Base-by-base conservation (phyloP, 169 alveolate species). In the Plasmodium coatneyi region DNA sequence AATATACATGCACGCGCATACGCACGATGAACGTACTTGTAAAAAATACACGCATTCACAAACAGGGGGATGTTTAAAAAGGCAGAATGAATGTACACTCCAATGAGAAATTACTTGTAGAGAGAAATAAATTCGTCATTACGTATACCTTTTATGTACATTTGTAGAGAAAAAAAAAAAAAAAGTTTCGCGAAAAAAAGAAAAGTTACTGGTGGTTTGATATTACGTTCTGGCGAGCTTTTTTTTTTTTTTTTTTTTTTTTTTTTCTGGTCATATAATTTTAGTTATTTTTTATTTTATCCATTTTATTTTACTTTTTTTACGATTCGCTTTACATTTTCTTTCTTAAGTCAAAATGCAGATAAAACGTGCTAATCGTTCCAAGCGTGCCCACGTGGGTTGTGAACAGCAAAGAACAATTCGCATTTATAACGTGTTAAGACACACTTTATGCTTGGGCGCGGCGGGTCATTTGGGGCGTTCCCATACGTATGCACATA, bases 401-500 rank as follows among this genome's bases (percentile, higher is more conserved):
- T 66, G 36, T n/a, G 6, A 66, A 25, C 28, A 83, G 72, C 14
- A 79, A 83, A 79, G 70, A 79, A 28, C 28, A 82, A 28, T 82
- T 83, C 82, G 52, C 30, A 66, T 66, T 16, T 5, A 12, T 6
- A 66, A 83, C 52, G 39, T 83, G 36, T 66, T 66, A 39, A 83
- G 92, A 83, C 92, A 83, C 92, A 83, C 52, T 83, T 66, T 66
- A 39, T 39, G 39, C 60, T 66, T 70, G 72, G 25, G 49, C 52
- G 41, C 16, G 9, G 70, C 12, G 19, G 41, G 10, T 34, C 25
- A 83, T 83, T 19, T 83, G 36, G 32, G 32, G 32, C 19, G 72
- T 82, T 0, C 30, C 3, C 76, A 66, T 66, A 66, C 22, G 76
- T 28, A 66, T 66, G n/a, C 60, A 66, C 39, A 2, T 25, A 66